Conservation (phyloP, 2,329 filamentous ascomycete species). For the Penicillium polonicum region DNA sequence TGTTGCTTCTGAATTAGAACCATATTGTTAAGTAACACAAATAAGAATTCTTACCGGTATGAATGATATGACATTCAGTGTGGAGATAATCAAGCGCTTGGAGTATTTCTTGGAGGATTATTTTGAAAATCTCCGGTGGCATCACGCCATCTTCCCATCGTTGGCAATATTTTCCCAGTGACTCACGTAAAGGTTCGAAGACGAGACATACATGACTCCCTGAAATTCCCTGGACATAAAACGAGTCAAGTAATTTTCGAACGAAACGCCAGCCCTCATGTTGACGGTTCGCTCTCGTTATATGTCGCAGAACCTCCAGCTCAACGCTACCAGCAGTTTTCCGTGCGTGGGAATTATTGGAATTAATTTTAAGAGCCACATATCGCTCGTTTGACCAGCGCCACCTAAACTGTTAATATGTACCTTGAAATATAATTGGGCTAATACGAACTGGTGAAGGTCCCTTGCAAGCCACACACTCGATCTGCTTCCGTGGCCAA, state of each 20-base stretch:
- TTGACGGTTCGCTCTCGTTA: conserved; percentile 27
- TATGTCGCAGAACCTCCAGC: conserved; percentile 28
- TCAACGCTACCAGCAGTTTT: conserved; percentile 19
- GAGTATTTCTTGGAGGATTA: conserved; percentile 39
- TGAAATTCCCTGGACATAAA: conserved; percentile 21
- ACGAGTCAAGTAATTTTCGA: conserved; percentile 34
- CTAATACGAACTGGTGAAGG: conserved; percentile 23
- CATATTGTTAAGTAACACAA: conserved; percentile 1
- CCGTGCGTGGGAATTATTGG: conserved; percentile 13
- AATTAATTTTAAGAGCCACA: conserved; percentile 37
- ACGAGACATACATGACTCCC: conserved; percentile 23
- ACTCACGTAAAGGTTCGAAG: conserved; percentile 37
- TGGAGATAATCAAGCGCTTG: conserved; percentile 46
- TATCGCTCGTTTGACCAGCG: conserved; percentile 29
- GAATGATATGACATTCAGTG: conserved; percentile 43
- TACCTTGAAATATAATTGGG: neutral
- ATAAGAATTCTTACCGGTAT: conserved; percentile 37
- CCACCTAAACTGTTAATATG: conserved; percentile 22
- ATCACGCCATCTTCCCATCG: conserved; percentile 29
- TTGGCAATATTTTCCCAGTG: conserved; percentile 27
- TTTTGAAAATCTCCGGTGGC: conserved; percentile 32
- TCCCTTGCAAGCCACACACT: conserved; percentile 30
- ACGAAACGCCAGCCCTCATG: conserved; percentile 35
- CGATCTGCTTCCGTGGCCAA: conserved; percentile 26
- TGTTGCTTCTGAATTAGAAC: conserved; percentile 12